A percentile compares a stretch with the other conserved stretches of the same genome.
These are phyloP conservation scores for Coemansia sp. DNA, from an alignment of 192 early-diverging fungal species.

Conservation along the genomic window DNA sequence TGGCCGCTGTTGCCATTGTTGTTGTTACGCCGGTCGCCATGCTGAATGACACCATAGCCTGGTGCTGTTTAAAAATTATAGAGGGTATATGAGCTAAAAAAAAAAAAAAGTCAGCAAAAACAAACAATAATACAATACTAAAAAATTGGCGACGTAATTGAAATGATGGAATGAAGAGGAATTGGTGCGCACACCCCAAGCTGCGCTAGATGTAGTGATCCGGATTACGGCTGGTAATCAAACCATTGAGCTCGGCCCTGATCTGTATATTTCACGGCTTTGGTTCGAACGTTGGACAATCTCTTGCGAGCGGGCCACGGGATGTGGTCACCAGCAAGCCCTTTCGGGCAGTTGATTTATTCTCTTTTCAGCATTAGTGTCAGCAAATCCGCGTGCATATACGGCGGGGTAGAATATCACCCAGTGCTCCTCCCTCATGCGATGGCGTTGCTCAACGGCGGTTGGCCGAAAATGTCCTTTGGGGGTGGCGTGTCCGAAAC, in stretches of 20 bases:
- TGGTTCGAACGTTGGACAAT: neutral
- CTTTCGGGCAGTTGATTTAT: neutral
- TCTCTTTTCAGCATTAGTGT: neutral
- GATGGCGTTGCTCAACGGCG: constrained; percentile 4
- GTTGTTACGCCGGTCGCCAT: neutral
- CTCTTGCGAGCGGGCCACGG: neutral
- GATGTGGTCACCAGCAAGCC: neutral
- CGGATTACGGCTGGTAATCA: neutral
- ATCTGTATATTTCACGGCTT: no score
- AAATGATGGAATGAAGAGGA: neutral
- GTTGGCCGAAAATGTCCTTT: constrained; percentile 25
- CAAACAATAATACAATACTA: neutral
- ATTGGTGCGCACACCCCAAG: neutral
- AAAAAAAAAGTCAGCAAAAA: neutral
- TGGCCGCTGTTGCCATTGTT: constrained; percentile 11
- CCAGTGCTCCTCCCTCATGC: neutral
- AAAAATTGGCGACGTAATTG: no score
- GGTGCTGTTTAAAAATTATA: neutral
- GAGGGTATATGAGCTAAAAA: no score
- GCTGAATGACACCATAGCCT: neutral
- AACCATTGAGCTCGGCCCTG: no score
- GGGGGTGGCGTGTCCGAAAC: neutral
- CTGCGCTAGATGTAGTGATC: neutral
- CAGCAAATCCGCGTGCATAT: neutral
- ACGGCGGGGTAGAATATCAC: neutral